Conservation (phyloP, 768 basidiomycete genomes). For the Calvatia gigantea region DNA sequence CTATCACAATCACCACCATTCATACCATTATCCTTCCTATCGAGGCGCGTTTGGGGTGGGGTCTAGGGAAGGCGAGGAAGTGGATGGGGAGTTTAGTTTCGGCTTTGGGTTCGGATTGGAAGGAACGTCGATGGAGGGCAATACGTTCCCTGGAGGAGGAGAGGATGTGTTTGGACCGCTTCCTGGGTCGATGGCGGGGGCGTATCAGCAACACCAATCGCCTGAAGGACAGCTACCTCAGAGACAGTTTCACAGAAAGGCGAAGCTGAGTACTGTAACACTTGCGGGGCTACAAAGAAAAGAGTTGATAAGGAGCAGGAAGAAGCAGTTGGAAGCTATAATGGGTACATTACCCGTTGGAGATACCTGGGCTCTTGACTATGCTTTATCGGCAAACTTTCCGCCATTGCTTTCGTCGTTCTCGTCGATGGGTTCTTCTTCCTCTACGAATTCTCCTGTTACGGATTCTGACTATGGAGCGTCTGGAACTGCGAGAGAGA, state of each 20-base stretch:
- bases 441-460: constrained; percentile 9
- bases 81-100: constrained; percentile 7
- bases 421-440: constrained; percentile 19
- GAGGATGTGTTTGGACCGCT: constrained; percentile 8
- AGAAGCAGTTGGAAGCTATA: constrained; percentile 67
- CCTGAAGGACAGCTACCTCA: neutral
- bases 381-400: constrained; percentile 59
- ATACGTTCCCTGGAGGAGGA: neutral
- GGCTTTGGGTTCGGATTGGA: constrained; percentile 8
- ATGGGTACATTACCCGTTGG: constrained; percentile 64
- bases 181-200: neutral
- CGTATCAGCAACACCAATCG: neutral
- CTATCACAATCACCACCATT: constrained; percentile 9
- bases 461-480: constrained; percentile 3
- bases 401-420: constrained; percentile 20
- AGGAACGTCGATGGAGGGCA: constrained; percentile 13
- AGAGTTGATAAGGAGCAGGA: constrained; percentile 64
- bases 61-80: constrained; percentile 13
- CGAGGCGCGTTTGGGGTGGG: constrained; percentile 32
- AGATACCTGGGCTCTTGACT: constrained; percentile 73
- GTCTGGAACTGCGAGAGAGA: neutral
- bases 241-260: constrained; percentile 20
- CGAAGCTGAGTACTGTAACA: constrained; percentile 54
- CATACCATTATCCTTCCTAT: constrained; percentile 1
- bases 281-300: constrained; percentile 73